Conservation (phyloP, 441 rosid species). For the Corymbia citriodora region DNA sequence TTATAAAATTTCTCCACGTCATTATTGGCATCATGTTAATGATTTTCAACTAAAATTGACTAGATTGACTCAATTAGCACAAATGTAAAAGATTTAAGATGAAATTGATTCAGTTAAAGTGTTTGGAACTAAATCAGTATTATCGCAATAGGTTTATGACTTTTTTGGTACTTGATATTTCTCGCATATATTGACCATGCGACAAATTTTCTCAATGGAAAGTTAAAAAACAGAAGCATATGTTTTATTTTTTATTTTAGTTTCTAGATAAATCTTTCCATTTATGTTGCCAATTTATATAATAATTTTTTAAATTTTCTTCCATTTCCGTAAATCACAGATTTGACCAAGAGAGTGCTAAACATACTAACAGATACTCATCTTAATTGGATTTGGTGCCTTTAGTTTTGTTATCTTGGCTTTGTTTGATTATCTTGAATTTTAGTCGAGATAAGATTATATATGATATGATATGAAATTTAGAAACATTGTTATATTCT, state of each 20-base stretch:
- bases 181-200: not conserved
- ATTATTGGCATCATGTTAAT: too few relatives aligned
- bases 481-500: too few relatives aligned
- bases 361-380: not conserved
- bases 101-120: too few relatives aligned
- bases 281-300: not conserved
- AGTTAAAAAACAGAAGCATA: not conserved
- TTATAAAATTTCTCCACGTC: too few relatives aligned
- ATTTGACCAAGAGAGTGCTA: not conserved
- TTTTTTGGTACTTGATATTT: not conserved
- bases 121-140: too few relatives aligned
- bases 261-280: not conserved
- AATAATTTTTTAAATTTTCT: not conserved
- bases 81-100: too few relatives aligned
- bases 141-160: too few relatives aligned
- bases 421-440: too few relatives aligned
- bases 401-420: not conserved
- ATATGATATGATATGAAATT: too few relatives aligned
- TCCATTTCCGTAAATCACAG: not conserved
- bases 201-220: not conserved
- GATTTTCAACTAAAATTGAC: too few relatives aligned
- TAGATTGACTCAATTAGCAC: too few relatives aligned
- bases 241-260: not conserved
- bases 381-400: not conserved
- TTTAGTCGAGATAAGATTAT: too few relatives aligned